Evolutionary conservation across 371 early-diverging fungal genomes (phyloP), one percentile per base, ranked within the genome.

Genomic region (Vairimorpha necatrix): DNA sequence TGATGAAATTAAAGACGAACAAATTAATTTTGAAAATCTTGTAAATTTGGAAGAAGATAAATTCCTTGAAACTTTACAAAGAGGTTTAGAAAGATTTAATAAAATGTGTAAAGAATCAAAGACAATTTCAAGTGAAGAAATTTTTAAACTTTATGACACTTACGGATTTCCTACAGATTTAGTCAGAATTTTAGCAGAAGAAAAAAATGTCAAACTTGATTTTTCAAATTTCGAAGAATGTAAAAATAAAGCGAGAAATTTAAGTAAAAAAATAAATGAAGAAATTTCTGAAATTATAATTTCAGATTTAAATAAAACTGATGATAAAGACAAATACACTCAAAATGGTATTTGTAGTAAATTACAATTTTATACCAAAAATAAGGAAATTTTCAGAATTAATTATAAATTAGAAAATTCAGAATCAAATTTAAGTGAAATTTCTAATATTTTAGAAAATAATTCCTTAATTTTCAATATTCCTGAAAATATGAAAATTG

Each of bases 141-240:
- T 92, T 24, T 99, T 95, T 94, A 88, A 93, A 28, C 87, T 99
- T 79, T 96, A 99, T 80, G 99, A 97, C 84, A 96, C 98, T 18
- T 99, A 92, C 84, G 99, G 99, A 63, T 98, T 97, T 90, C 99
- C 99, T 18, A 91, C 94, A 4, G 99, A 99, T 86, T 87, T 99
- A 71, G 98, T 98, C 7, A 90, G 91, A 75, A 83, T 97, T 62
- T 95, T 98, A 92, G 95, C 95, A 28, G 93, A 94, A 83, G 98
- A 98, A 85, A 90, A 89, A 81, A 92, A 91, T 9, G 84, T 97
- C 67, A 74, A 78, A 18, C 89, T 96, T 22, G 91, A 96, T 82
- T 91, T 92, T 80, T 87, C 87, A 32, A 92, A 88, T 79, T 96
- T 96, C 78, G 87, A 90, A 79, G 84, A 82, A 33, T 91, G 89